Evolutionary conservation across 148 eudicot genomes (phyloP).

Genomic region (Chenopodium formosanum): DNA sequence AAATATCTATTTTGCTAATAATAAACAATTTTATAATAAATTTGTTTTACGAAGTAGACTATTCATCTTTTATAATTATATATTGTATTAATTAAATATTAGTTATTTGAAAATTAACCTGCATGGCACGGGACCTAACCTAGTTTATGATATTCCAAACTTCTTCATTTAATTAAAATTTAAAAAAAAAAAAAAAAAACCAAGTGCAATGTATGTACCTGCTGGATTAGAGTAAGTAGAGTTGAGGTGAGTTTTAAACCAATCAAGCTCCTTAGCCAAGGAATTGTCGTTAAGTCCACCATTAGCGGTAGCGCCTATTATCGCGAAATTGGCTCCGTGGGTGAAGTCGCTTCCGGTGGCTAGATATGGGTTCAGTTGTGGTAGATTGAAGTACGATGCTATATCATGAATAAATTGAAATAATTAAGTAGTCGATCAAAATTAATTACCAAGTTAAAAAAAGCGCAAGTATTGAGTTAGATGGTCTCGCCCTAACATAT

Average conservation of each 20-base stretch:
- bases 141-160: too few species aligned
- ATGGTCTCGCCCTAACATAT: too few species aligned
- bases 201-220: constrained; percentile 8
- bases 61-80: too few species aligned
- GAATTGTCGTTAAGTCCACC: constrained; percentile 10
- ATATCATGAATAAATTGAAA: not conserved
- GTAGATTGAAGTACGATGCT: constrained; percentile 35
- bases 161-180: too few species aligned
- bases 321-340: constrained; percentile 44
- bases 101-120: too few species aligned
- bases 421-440: not conserved
- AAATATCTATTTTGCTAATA: too few species aligned
- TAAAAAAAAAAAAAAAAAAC: not conserved
- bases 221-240: constrained; percentile 9
- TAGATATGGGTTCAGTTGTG: constrained; percentile 35
- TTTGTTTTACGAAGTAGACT: too few species aligned
- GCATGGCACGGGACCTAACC: too few species aligned
- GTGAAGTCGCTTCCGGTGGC: constrained; percentile 31
- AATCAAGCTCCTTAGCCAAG: constrained; percentile 28
- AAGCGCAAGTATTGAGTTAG: too few species aligned
- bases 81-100: too few species aligned
- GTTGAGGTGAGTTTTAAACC: constrained; percentile 37
- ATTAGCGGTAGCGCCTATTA: constrained; percentile 36
- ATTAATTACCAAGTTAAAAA: not conserved
- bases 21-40: too few species aligned